Evolutionary conservation across 768 basidiomycete genomes (phyloP), one percentile per base, ranked within the genome.

Genomic region (Neoboletus magnificus): DNA sequence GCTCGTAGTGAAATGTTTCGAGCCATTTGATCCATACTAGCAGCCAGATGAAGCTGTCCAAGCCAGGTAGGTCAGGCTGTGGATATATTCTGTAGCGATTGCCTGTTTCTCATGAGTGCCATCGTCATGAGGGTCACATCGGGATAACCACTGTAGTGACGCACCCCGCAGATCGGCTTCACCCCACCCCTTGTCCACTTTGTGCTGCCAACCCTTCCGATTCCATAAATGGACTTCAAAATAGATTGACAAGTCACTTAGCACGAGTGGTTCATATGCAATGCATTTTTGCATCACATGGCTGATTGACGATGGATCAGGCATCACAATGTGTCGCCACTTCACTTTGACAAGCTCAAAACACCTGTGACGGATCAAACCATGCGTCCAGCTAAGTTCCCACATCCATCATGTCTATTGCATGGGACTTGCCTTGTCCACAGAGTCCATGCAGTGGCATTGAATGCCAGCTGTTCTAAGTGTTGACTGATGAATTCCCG

Each of bases 311-410:
- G 4, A 13, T 6, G 3, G 16, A 56, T 62, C 15, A 25, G 52
- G 16, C 2, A 48, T 57, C 2, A 10, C 4, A 25, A 74, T 41
- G 39, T 74, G 63, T 5, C 58, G 47, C 15, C 52, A n/a, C 30
- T 66, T 62, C 1, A 75, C 37, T 10, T 62, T 58, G 32, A 67
- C 51, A 0, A 67, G 55, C 55, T 76, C 70, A 32, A 69, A 73
- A 56, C 69, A 71, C 36, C 72, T 75, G 33, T 1, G 1, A 29
- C 4, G 5, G 3, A 2, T 41, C n/a, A 11, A n/a, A 32, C 11
- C n/a, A 20, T 20, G 18, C 18, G 9, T 37, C 18, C 36, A n/a
- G 8, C 6, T 39, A 16, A 39, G 18, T 39, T 20, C n/a, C 20
- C 9, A 16, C 35, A 16, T 5, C 35, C 7, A 7, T 35, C 15